phyloP scores from a whole-genome alignment of 306 rosid species.

The Parietaria judaica region DNA sequence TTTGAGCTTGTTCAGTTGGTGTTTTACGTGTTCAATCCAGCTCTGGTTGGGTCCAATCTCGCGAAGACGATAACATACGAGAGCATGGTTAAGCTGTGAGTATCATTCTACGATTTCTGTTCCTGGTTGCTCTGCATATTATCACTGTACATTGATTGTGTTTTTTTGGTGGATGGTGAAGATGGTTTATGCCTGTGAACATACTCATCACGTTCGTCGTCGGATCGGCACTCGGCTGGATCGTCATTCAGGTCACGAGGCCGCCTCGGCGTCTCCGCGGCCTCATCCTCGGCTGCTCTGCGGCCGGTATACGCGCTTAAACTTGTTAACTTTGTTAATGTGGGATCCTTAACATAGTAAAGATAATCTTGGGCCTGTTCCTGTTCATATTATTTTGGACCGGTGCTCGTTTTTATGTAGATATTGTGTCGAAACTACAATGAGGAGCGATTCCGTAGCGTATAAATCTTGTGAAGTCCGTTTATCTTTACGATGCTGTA shows the following conservation, averaged over 20 bases:
- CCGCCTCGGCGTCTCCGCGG: slow-evolving; percentile 45
- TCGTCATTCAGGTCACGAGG: slow-evolving; percentile 31
- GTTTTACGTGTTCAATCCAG: slow-evolving; percentile 46
- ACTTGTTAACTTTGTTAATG: background rate
- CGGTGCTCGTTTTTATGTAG: too few species aligned
- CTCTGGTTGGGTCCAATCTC: slow-evolving; percentile 36
- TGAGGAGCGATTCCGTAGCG: too few species aligned
- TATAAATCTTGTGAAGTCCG: background rate
- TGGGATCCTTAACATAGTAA: too few species aligned
- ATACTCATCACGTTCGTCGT: slow-evolving; percentile 36
- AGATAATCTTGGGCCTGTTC: too few species aligned
- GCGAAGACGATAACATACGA: slow-evolving; percentile 34
- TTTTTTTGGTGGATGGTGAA: background rate
- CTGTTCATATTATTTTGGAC: too few species aligned
- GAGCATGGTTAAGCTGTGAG: slow-evolving; percentile 42
- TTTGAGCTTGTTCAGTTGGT: slow-evolving; percentile 24
- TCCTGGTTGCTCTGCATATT: background rate
- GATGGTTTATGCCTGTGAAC: slow-evolving; percentile 59
- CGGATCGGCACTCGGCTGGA: slow-evolving; percentile 47
- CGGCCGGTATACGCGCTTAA: slow-evolving; percentile 30
- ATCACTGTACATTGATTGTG: background rate
- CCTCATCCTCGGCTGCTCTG: slow-evolving; percentile 47
- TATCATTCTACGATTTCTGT: background rate
- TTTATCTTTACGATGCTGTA: background rate
- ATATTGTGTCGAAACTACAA: too few species aligned